Conservation (phyloP, 2,329 filamentous ascomycete genomes). For the Tolypocladium inflatum region DNA sequence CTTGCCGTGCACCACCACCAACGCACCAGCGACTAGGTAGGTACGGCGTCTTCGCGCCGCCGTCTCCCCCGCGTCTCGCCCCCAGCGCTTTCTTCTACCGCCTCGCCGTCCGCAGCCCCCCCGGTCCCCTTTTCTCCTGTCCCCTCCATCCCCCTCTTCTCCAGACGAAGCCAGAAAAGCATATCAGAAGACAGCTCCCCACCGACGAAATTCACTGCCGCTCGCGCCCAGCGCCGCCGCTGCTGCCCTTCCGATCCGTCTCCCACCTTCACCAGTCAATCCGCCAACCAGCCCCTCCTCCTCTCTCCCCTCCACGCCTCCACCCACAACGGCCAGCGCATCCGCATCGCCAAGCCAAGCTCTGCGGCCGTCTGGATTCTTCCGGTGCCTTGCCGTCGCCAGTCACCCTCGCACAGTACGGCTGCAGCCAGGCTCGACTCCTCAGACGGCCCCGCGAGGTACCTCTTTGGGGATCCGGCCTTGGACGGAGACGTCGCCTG, state of each 20-base stretch:
- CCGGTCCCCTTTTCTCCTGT: not conserved
- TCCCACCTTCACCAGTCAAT: not conserved
- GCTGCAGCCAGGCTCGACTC: constrained; percentile 2
- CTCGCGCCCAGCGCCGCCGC: not conserved
- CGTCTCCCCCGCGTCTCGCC: not conserved
- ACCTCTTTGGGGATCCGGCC: constrained; percentile 1
- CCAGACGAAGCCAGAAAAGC: constrained; percentile 1
- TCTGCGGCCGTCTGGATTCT: not conserved
- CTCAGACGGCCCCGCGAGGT: constrained; percentile 5
- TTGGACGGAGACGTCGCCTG: constrained; percentile 3
- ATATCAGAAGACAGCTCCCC: constrained; percentile 2
- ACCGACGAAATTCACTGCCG: not conserved
- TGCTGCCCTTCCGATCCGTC: not conserved
- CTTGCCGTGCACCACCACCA: not conserved
- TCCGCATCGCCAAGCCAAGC: constrained; percentile 1
- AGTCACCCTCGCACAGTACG: constrained; percentile 6
- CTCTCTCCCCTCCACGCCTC: not conserved
- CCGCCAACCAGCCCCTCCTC: not conserved
- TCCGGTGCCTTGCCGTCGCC: constrained; percentile 1
- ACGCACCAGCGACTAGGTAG: not conserved
- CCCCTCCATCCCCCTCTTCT: not conserved
- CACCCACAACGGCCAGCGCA: not conserved
- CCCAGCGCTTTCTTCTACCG: not conserved
- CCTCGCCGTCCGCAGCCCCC: not conserved
- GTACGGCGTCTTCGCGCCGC: not conserved